phyloP scores from a whole-genome alignment of 495 filamentous ascomycete species.

The Aspergillus heteromorphus region DNA sequence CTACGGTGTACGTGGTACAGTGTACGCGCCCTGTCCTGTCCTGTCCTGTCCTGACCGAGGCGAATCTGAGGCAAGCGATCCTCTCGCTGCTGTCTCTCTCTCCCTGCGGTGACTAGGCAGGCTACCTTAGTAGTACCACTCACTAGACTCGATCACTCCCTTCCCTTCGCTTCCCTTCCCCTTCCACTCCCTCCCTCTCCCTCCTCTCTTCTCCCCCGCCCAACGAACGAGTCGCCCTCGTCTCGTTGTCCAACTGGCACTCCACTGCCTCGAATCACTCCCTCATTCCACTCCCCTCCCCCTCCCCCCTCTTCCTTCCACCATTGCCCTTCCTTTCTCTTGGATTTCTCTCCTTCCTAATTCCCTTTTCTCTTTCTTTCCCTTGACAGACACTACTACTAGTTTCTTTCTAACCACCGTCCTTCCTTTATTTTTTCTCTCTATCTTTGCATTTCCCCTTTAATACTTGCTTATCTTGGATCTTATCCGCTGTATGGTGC shows the following conservation, averaged over 20 bases:
- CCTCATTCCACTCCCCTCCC: conserved; percentile 5
- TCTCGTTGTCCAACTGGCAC: conserved; percentile 17
- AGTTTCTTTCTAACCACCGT: conserved; percentile 6
- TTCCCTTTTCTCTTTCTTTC: conserved; percentile 7
- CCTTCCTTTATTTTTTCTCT: conserved; percentile 8
- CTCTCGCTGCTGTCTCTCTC: too few species aligned
- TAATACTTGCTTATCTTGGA: neutral
- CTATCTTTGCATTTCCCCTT: conserved; percentile 5
- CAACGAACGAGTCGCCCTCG: conserved; percentile 14
- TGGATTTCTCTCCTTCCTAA: neutral
- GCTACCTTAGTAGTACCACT: too few species aligned
- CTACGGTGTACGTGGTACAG: too few species aligned
- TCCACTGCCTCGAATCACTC: conserved; percentile 2
- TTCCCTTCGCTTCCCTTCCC: neutral
- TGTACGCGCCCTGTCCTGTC: too few species aligned
- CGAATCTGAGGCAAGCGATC: conserved; percentile 6
- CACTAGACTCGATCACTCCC: too few species aligned
- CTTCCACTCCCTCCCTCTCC: neutral
- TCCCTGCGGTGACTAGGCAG: neutral
- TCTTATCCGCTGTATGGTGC: neutral
- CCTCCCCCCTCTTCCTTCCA: neutral
- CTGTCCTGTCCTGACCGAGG: neutral
- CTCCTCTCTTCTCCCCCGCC: conserved; percentile 8
- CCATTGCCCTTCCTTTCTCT: conserved; percentile 11
- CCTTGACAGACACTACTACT: too few species aligned